A percentile compares a stretch with the other conserved stretches of the same genome.
Evolutionary conservation across 2,329 filamentous ascomycete genomes (phyloP).

Genomic region (Chaetomiaceae sp.): DNA sequence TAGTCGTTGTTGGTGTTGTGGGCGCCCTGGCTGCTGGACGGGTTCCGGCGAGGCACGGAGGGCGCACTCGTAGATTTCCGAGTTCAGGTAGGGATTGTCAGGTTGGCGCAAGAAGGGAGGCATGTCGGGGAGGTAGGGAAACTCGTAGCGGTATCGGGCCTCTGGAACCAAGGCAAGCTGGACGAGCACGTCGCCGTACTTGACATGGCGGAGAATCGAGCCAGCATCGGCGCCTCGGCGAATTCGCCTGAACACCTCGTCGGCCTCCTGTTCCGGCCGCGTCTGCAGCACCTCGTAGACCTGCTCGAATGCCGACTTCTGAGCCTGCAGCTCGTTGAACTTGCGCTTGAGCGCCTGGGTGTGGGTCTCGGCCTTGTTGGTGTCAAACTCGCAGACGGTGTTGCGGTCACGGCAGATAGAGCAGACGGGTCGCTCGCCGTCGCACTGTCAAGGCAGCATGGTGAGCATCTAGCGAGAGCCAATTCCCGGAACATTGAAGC

Average conservation of each 20-base stretch:
- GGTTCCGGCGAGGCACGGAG: slow-evolving; percentile 1
- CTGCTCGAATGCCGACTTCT: slow-evolving; percentile 28
- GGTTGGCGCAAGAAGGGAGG: slow-evolving; percentile 27
- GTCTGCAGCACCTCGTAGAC: slow-evolving; percentile 28
- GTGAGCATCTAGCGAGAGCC: neutral
- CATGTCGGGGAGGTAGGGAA: slow-evolving; percentile 35
- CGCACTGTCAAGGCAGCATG: slow-evolving; percentile 25
- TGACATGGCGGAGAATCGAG: slow-evolving; percentile 33
- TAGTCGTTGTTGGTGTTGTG: slow-evolving; percentile 8
- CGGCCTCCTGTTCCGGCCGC: slow-evolving; percentile 30
- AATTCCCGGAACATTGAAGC: too few relatives aligned
- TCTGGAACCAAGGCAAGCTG: slow-evolving; percentile 38
- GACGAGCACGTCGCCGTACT: slow-evolving; percentile 35
- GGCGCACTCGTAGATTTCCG: slow-evolving; percentile 29
- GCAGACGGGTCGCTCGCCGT: slow-evolving; percentile 30
- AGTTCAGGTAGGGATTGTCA: slow-evolving; percentile 31
- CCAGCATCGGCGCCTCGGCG: slow-evolving; percentile 32
- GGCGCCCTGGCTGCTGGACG: slow-evolving; percentile 5
- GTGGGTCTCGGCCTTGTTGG: slow-evolving; percentile 30
- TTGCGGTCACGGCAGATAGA: slow-evolving; percentile 29
- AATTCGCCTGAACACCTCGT: slow-evolving; percentile 33
- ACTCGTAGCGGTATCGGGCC: slow-evolving; percentile 36
- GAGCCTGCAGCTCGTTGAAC: slow-evolving; percentile 28
- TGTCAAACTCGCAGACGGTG: slow-evolving; percentile 31
- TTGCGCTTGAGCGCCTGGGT: slow-evolving; percentile 33